These are phyloP conservation scores for Tremella mesenterica DNA, from an alignment of 768 basidiomycete species.

Conservation along the genomic window DNA sequence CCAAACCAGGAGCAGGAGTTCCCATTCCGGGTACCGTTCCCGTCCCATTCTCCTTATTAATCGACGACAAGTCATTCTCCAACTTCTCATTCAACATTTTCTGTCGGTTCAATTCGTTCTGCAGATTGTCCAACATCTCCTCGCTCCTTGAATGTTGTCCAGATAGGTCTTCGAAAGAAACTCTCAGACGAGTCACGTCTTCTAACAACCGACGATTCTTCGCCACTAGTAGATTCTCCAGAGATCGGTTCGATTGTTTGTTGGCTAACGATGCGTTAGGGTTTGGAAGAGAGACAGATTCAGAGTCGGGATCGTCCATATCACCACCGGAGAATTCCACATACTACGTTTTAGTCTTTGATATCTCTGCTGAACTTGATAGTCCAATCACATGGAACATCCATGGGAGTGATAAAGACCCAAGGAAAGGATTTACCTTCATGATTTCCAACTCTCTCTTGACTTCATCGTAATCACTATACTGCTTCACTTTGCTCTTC, in stretches of 20 bases:
- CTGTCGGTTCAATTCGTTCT: constrained; percentile 66
- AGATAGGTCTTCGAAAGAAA: constrained; percentile 73
- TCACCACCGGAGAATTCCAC: constrained; percentile 92
- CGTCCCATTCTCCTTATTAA: constrained; percentile 51
- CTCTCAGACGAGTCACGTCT: constrained; percentile 82
- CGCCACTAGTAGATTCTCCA: constrained; percentile 79
- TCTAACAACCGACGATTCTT: constrained; percentile 91
- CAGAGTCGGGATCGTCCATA: constrained; percentile 51
- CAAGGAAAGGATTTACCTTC: constrained; percentile 57
- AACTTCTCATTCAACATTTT: constrained; percentile 75
- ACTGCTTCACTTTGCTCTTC: constrained; percentile 60
- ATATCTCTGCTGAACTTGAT: background rate
- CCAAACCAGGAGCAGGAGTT: constrained; percentile 48
- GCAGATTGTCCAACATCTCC: constrained; percentile 54
- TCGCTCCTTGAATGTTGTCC: constrained; percentile 55
- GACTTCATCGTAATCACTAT: constrained; percentile 87
- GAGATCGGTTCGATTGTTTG: constrained; percentile 63
- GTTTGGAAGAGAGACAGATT: constrained; percentile 61
- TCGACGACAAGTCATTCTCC: constrained; percentile 77
- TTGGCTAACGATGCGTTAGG: constrained; percentile 82
- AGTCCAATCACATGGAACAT: too few species aligned
- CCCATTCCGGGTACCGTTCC: background rate
- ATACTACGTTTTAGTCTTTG: constrained; percentile 52
- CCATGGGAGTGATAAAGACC: background rate
- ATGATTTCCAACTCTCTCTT: constrained; percentile 97